phyloP scores from a whole-genome alignment of 306 rosid genomes.

The Fagus sylvatica region DNA sequence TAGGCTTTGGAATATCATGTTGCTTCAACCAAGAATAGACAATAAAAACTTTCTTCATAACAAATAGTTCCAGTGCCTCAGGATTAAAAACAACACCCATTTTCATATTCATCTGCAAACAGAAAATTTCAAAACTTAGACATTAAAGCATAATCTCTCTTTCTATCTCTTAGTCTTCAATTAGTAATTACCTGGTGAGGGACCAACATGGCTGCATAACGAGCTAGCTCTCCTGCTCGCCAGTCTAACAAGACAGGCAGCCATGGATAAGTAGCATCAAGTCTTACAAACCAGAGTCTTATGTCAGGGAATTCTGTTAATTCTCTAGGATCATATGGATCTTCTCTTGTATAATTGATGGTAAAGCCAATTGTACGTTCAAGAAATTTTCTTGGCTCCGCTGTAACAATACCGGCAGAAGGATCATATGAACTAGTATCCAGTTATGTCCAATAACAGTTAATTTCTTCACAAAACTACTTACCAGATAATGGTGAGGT shows the following conservation, averaged over 20 bases:
- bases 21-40: slow-evolving; percentile 86
- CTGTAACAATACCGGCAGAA: slow-evolving; percentile 41
- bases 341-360: slow-evolving; percentile 70
- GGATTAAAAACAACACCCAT: slow-evolving; percentile 96
- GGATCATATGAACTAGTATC: slow-evolving; percentile 17
- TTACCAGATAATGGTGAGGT: slow-evolving; percentile 66
- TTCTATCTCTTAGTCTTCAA: background rate
- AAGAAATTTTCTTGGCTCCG: slow-evolving; percentile 67
- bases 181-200: slow-evolving; percentile 80
- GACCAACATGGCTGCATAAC: slow-evolving; percentile 91
- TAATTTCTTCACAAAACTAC: background rate
- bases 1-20: slow-evolving; percentile 75
- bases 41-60: slow-evolving; percentile 77
- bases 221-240: slow-evolving; percentile 95
- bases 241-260: slow-evolving; percentile 83
- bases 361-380: slow-evolving; percentile 82
- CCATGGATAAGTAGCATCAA: slow-evolving; percentile 91
- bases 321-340: slow-evolving; percentile 71
- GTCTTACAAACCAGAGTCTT: slow-evolving; percentile 94
- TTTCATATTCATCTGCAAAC: slow-evolving; percentile 76
- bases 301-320: slow-evolving; percentile 79
- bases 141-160: slow-evolving; percentile 3
- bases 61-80: slow-evolving; percentile 83
- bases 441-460: slow-evolving; percentile 4
- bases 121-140: slow-evolving; percentile 1